A percentile compares a stretch with the other conserved stretches of the same genome.
These are phyloP conservation scores for Gaultheria prostrata DNA, from an alignment of 148 eudicot genomes.

Conservation along the genomic window DNA sequence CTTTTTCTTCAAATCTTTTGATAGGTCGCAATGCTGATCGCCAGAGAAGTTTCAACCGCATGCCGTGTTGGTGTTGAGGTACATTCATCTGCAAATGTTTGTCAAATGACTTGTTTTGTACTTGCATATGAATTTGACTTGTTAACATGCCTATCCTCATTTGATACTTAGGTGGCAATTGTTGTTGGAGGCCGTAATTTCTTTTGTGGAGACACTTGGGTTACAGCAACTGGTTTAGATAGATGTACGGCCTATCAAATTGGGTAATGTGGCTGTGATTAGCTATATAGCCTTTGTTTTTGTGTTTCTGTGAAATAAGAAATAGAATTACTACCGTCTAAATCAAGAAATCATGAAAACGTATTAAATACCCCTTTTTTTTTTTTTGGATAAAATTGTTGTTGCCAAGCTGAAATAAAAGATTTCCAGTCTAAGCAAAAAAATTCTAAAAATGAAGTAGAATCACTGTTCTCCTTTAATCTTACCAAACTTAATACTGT, in stretches of 20 bases:
- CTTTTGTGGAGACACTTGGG: constrained; percentile 94
- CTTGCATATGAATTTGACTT: neutral
- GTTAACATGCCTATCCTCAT: constrained; percentile 8
- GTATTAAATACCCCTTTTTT: neutral
- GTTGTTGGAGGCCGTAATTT: constrained; percentile 97
- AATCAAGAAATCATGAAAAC: neutral
- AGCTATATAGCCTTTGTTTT: constrained; percentile 4
- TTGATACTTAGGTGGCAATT: constrained; percentile 68
- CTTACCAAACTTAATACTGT: neutral
- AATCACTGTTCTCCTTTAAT: neutral
- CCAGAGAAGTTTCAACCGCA: constrained; percentile 80
- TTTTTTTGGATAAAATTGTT: neutral
- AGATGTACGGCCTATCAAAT: constrained; percentile 90
- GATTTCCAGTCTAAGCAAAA: neutral
- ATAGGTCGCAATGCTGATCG: constrained; percentile 85
- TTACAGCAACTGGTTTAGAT: constrained; percentile 78
- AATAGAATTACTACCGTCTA: neutral
- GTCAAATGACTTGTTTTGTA: constrained; percentile 1
- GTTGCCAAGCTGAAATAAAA: neutral
- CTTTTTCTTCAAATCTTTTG: constrained; percentile 5
- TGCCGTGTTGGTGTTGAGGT: constrained; percentile 91
- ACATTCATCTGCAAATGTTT: constrained; percentile 13
- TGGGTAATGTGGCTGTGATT: constrained; percentile 48
- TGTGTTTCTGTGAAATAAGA: neutral
- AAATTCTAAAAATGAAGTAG: neutral